Evolutionary conservation across 192 early-diverging fungal species (phyloP).

Genomic region (Dispira simplex): DNA sequence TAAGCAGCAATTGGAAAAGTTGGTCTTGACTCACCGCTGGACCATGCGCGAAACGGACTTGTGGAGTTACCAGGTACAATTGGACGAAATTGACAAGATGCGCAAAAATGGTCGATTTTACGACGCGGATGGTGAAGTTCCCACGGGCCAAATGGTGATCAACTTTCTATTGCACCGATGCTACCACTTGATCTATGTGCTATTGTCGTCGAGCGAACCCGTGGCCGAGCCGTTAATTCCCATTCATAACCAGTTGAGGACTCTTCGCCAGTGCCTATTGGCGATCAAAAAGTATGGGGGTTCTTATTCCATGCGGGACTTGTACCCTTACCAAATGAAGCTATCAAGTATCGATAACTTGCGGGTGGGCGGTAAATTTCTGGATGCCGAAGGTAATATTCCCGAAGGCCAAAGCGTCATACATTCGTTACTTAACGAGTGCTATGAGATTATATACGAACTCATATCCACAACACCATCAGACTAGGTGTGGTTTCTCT

Average conservation of each 20-base stretch:
- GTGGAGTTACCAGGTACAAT: slow-evolving; percentile 58
- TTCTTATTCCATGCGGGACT: slow-evolving; percentile 47
- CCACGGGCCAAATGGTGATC: slow-evolving; percentile 57
- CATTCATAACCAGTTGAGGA: slow-evolving; percentile 72
- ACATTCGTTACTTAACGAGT: slow-evolving; percentile 70
- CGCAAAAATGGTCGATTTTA: slow-evolving; percentile 75
- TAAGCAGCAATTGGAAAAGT: slow-evolving; percentile 55
- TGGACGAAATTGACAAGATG: slow-evolving; percentile 70
- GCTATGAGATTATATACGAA: slow-evolving; percentile 73
- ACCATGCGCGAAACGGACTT: slow-evolving; percentile 66
- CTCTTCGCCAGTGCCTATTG: slow-evolving; percentile 57
- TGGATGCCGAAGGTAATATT: slow-evolving; percentile 61
- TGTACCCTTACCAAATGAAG: slow-evolving; percentile 85
- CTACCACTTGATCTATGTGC: slow-evolving; percentile 71
- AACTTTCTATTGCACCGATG: slow-evolving; percentile 67
- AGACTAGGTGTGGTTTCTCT: slow-evolving; percentile 8
- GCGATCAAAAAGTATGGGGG: slow-evolving; percentile 74
- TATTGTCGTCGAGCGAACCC: slow-evolving; percentile 62
- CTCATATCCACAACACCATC: slow-evolving; percentile 39
- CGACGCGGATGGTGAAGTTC: slow-evolving; percentile 43
- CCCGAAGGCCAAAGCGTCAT: slow-evolving; percentile 81
- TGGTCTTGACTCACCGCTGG: slow-evolving; percentile 60
- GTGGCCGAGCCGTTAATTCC: slow-evolving; percentile 70
- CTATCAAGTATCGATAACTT: slow-evolving; percentile 64
- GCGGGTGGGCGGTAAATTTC: slow-evolving; percentile 73